Evolutionary conservation across 2,329 filamentous ascomycete genomes (phyloP), one percentile per base, ranked within the genome.

Genomic region (Clonostachys chloroleuca): DNA sequence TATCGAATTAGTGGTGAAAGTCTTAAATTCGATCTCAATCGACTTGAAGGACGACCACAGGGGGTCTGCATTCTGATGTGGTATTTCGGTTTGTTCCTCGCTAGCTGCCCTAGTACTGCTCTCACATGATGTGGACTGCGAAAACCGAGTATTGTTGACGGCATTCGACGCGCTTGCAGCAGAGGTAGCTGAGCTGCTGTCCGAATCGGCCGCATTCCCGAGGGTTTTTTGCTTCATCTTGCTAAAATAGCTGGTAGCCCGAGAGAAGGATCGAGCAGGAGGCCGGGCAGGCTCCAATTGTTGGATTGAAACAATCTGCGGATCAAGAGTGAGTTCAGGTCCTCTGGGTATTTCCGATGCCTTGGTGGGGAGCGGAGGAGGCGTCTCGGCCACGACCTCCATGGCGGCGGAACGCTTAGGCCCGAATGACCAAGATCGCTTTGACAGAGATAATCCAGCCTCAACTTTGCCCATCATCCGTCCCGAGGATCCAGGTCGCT

Each of bases 1-100:
- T 9, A 72, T 87, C 34, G 84, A 82, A 65, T 91, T 95, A 49
- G 81, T 74, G 52, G 84, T 78, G 56, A 95, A 95, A 52, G 65
- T 73, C 66, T 57, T 62, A 34, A 62, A 59, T 34, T 71, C 68
- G n/a, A 70, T 58, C 42, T 83, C 78, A 18, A 83, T 65, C 12
- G 69, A 69, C 52, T 75, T 77, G 61, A 83, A 83, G 5, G 68
- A 66, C 6, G 72, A 71, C 75, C 76, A 81, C 18, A 82, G 65
- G 9, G 77, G 70, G 56, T 83, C 80, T 48, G 73, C 71, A 36
- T 67, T 62, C 36, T 63, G 56, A 47, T 64, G 59, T 13, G 69
- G 59, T 67, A 72, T 72, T 42, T 74, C 71, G 52, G 65, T 62
- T 42, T 63, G 69, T n/a, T 70, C 75, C 40, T 75, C 73, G 51